A percentile compares a stretch with the other conserved stretches of the same genome.
phyloP scores from a whole-genome alignment of 176 grass and related monocot genomes.

The Rhynchospora pubera region DNA sequence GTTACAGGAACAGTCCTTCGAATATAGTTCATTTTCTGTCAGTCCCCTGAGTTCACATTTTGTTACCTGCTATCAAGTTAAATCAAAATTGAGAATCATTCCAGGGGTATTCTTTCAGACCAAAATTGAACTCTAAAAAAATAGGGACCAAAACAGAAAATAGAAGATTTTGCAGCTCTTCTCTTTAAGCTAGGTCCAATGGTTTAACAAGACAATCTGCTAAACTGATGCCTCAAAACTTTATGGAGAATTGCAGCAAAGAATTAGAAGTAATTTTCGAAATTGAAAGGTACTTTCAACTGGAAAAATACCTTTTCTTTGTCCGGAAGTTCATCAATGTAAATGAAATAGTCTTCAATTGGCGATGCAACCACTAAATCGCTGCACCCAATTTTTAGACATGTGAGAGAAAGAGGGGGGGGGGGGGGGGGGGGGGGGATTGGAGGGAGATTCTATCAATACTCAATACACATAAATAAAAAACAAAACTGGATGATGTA shows the following conservation, averaged over 20 bases:
- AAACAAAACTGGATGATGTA: background rate
- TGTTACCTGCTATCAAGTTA: background rate
- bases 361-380: slow-evolving; percentile 89
- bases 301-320: slow-evolving; percentile 57
- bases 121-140: background rate
- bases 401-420: background rate
- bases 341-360: slow-evolving; percentile 92
- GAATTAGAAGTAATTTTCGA: background rate
- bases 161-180: background rate
- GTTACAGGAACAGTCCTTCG: background rate
- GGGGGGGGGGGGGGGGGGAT: background rate
- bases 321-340: slow-evolving; percentile 83
- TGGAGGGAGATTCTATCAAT: slow-evolving; percentile 2
- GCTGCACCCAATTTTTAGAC: slow-evolving; percentile 36
- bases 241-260: background rate
- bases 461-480: background rate
- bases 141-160: background rate
- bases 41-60: background rate
- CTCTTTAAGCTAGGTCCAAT: background rate
- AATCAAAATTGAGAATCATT: background rate
- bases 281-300: background rate
- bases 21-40: background rate
- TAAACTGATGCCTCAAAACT: background rate
- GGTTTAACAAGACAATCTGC: slow-evolving; percentile 18
- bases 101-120: background rate